Percentiles rank a stretch among this genome's conserved stretches.
Evolutionary conservation across 2,329 filamentous ascomycete genomes (phyloP).

Genomic region (Penicillium paneum): DNA sequence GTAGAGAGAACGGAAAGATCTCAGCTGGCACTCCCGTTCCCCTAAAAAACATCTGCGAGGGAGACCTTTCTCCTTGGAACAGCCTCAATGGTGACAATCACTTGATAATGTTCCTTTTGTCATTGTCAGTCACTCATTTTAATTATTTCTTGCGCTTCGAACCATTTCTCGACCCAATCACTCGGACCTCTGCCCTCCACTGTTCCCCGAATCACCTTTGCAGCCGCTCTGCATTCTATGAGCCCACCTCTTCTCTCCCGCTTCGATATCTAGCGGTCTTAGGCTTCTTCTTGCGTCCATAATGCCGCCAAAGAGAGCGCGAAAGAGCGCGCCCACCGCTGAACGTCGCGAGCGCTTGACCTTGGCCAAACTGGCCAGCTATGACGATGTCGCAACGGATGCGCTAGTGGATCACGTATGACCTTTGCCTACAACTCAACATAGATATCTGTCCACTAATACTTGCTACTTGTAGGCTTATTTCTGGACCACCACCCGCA

Average conservation of each 20-base stretch:
- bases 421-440: constrained; percentile 23
- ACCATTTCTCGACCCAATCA: not conserved
- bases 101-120: not conserved
- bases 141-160: not conserved
- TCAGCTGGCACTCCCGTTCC: constrained; percentile 5
- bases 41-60: constrained; percentile 11
- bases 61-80: not conserved
- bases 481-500: constrained; percentile 95
- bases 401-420: constrained; percentile 90
- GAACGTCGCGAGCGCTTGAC: constrained; percentile 68
- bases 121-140: constrained; percentile 1
- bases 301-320: constrained; percentile 40
- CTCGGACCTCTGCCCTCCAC: constrained; percentile 1
- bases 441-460: constrained; percentile 15
- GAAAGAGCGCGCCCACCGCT: constrained; percentile 27
- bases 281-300: constrained; percentile 6
- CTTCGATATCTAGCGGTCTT: not conserved
- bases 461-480: constrained; percentile 61
- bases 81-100: constrained; percentile 7
- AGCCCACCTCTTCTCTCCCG: not conserved
- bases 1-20: not conserved
- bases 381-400: constrained; percentile 95
- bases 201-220: not conserved
- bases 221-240: constrained; percentile 9
- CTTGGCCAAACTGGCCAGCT: constrained; percentile 80